Percentiles rank a stretch among this genome's conserved stretches.
Conservation (phyloP, 1,284 basidiomycete genomes). For the Marasmius oreades region DNA sequence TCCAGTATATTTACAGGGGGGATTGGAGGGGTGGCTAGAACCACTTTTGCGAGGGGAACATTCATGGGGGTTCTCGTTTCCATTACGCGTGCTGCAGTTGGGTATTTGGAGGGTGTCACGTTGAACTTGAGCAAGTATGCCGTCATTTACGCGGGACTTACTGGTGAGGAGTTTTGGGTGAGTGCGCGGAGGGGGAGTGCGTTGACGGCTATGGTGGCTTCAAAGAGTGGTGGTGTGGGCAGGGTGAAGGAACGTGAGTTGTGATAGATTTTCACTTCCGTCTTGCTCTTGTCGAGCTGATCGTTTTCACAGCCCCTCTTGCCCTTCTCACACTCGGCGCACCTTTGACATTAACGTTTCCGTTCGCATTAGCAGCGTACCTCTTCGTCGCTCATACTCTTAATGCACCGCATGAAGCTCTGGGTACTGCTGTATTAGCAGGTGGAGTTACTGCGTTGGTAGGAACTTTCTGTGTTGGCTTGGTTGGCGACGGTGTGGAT, state of each 20-base stretch:
- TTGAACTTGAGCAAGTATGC: conserved; percentile 81
- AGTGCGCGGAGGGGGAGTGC: conserved; percentile 68
- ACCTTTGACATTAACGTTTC: conserved; percentile 75
- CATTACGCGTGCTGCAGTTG: conserved; percentile 44
- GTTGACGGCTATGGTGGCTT: conserved; percentile 44
- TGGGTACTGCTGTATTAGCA: conserved; percentile 74
- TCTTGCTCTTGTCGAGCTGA: conserved; percentile 4
- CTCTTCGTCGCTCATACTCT: conserved; percentile 86
- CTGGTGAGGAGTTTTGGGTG: conserved; percentile 80
- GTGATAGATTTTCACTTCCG: conserved; percentile 6
- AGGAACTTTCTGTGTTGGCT: conserved; percentile 77
- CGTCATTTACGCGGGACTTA: conserved; percentile 82
- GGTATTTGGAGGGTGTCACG: conserved; percentile 59
- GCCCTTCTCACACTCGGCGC: conserved; percentile 72
- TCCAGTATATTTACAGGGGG: background rate
- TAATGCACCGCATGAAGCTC: conserved; percentile 71
- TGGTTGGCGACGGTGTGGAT: conserved; percentile 84
- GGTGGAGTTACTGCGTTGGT: conserved; percentile 81
- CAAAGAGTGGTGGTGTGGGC: conserved; percentile 32
- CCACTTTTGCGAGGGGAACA: conserved; percentile 18
- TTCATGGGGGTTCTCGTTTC: conserved; percentile 33
- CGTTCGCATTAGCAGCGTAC: conserved; percentile 81
- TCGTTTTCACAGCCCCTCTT: conserved; percentile 48
- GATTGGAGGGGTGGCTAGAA: background rate
- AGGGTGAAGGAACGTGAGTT: conserved; percentile 52